Base-by-base conservation (phyloP, 768 basidiomycete species). In the Xerocomus spinulosus region DNA sequence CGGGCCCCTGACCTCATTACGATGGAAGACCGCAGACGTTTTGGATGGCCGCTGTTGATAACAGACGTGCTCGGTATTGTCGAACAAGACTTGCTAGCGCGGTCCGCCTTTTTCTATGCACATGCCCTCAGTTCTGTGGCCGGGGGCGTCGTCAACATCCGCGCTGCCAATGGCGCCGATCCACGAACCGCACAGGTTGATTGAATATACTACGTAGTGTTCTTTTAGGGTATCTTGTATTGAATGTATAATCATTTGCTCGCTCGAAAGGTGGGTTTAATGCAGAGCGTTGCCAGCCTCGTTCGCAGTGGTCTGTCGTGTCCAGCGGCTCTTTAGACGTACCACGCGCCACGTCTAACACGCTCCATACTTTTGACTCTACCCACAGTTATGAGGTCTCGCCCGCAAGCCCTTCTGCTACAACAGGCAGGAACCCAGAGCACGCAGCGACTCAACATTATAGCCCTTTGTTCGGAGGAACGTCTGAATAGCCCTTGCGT, bases 61-160 rank as follows among this genome's bases (percentile, higher is more conserved):
- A 71, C 71, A 47, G 75, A 75, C 45, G 66, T 76, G 9, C 62
- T 70, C 14, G 72, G 68, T 8, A 51, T 76, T 17, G 65, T 75
- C 28, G 74, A 75, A 52, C 75, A 76, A 58, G 66, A 66, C 17
- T 52, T 76, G 44, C 54, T 74, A n/a, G 58, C 63, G 7, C 64
- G 64, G 20, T 53, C 58, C 5, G 57, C 58, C 9, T 75, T 63
- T 57, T 76, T 75, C 50, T 75, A 75, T 12, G 74, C 68, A 14
- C 72, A 74, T 50, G 70, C 63, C 0, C 58, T 73, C 53, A 72
- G 70, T 44, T 73, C 71, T 5, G 64, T 74, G 18, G 73, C 62
- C 2, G 73, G 73, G 5, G 73, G 73, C 20, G 67, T 72, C 14
- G 25, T 67, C n/a, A 74, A 74, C 42, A 54, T 72, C 43, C 70